Base-by-base conservation (phyloP, 2,329 filamentous ascomycete genomes). In the Phyllosticta citrichinensis region DNA sequence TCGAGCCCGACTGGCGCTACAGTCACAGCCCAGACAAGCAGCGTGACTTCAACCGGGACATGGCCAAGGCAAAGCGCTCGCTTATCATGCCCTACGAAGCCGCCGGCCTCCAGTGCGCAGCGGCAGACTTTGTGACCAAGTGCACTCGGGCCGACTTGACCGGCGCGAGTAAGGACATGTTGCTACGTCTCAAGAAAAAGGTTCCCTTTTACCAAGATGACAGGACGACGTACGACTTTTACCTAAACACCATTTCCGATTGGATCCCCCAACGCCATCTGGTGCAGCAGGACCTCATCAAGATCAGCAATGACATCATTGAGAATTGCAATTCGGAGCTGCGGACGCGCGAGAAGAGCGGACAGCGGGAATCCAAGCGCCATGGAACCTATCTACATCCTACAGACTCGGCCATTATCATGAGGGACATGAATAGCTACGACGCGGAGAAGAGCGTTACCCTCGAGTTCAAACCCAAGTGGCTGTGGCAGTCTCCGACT, bases 381-480 rank as follows among this genome's bases (percentile, higher is more conserved):
- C 55, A 52, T 17, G 55, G 55, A 24, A 57, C 22, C 6, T 62
- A 54, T 6, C 22, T 62, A 14, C 60, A 62, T 30, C n/a, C 55
- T 3, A 55, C 55, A n/a, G 19, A 47, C 24, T 51, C 55, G 27
- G 60, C 55, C 2, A 35, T 62, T 20, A 33, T 62, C 35, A 52
- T 62, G 8, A 51, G 60, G 5, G 56, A 62, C 51, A 62, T 62
- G 60, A 51, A 55, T n/a, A 62, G 60, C 55, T 51, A 62, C 51
- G 50, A 62, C 60, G 50, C 55, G n/a, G 22, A 57, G 1, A 51
- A 57, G 33, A 62, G 60, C 51, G 30, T 62, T 17, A 62, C 60
- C 5, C 52, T 75, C 25, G 75, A 80, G 63, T 67, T 79, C 60
- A 80, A 80, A 62, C 77, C 77, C 0, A 80, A 80, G 61, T 80